Conservation (phyloP, 208 protist species). For the Trypanosoma grayi region DNA sequence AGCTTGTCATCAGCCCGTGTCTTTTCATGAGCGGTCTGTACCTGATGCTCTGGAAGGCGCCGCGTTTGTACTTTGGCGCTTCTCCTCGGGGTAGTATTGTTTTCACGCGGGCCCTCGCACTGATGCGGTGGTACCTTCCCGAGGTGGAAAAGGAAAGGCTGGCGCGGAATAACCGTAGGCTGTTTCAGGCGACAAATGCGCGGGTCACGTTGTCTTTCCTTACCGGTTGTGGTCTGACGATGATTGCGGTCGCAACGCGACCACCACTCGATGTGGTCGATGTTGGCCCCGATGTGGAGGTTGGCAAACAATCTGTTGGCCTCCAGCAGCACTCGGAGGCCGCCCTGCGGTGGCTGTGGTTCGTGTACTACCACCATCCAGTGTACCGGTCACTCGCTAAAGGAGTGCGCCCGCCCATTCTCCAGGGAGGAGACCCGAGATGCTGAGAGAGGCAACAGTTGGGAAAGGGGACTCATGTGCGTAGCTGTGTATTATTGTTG, state of each 20-base stretch:
- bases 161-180: slow-evolving; percentile 53
- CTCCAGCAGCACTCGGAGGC: slow-evolving; percentile 66
- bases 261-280: slow-evolving; percentile 54
- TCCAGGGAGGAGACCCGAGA: no score
- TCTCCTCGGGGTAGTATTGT: slow-evolving; percentile 61
- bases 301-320: slow-evolving; percentile 42
- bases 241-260: slow-evolving; percentile 41
- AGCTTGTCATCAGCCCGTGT: slow-evolving; percentile 59
- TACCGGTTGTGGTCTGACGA: slow-evolving; percentile 38
- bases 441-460: no score
- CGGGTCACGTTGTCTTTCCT: slow-evolving; percentile 56
- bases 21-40: slow-evolving; percentile 64
- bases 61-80: slow-evolving; percentile 52
- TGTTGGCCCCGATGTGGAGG: slow-evolving; percentile 47
- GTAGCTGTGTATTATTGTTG: no score
- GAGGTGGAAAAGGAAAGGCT: slow-evolving; percentile 48
- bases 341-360: slow-evolving; percentile 74
- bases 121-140: slow-evolving; percentile 41
- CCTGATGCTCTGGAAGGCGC: slow-evolving; percentile 68
- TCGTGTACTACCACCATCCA: slow-evolving; percentile 85
- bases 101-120: slow-evolving; percentile 35
- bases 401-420: background rate
- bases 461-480: no score
- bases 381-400: slow-evolving; percentile 36
- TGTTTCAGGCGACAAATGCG: slow-evolving; percentile 74